phyloP scores from a whole-genome alignment of 345 rosid genomes.

The Cardamine resedifolia region DNA sequence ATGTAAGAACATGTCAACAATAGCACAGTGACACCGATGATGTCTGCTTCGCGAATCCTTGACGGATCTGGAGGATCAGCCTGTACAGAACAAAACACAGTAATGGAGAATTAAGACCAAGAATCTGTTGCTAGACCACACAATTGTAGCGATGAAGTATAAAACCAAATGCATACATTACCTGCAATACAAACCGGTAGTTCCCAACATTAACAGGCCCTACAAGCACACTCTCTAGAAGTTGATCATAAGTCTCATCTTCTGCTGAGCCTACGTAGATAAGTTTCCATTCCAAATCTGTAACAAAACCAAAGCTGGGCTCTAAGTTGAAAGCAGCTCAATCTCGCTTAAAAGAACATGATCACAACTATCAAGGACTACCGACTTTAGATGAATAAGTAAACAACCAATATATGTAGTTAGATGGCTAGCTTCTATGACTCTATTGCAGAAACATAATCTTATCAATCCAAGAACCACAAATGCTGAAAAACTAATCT shows the following conservation, averaged over 20 bases:
- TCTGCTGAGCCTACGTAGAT: slow-evolving; percentile 92
- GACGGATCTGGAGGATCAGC: slow-evolving; percentile 94
- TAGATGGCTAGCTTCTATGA: background rate
- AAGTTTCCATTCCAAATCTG: slow-evolving; percentile 94
- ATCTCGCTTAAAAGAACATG: background rate
- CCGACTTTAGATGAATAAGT: background rate
- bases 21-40: slow-evolving; percentile 86
- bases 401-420: background rate
- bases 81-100: slow-evolving; percentile 36
- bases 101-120: background rate
- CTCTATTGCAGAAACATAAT: background rate
- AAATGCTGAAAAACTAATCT: background rate
- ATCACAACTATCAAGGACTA: background rate
- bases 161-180: slow-evolving; percentile 1
- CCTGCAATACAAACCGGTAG: slow-evolving; percentile 86
- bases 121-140: background rate
- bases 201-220: slow-evolving; percentile 88
- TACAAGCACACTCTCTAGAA: slow-evolving; percentile 79
- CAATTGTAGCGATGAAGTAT: background rate
- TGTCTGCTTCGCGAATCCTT: slow-evolving; percentile 85
- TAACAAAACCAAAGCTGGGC: background rate
- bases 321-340: background rate
- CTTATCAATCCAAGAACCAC: background rate
- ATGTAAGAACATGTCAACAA: slow-evolving; percentile 83
- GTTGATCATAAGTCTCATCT: slow-evolving; percentile 83